These are phyloP conservation scores for Petasospora fabianii DNA, from an alignment of 1,139 yeast genomes.

Conservation along the genomic window DNA sequence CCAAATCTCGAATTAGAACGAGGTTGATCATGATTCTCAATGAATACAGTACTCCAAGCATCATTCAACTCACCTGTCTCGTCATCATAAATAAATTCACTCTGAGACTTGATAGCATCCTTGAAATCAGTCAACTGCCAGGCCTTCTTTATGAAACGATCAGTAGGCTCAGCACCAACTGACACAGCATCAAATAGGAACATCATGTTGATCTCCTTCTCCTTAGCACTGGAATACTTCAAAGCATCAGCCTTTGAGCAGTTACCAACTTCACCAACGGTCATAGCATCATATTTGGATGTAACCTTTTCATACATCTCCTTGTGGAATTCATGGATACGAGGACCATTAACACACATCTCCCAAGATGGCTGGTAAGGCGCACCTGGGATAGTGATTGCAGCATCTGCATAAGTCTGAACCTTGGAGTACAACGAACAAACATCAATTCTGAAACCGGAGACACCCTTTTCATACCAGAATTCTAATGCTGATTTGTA, in stretches of 20 bases:
- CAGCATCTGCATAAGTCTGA: constrained; percentile 47
- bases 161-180: constrained; percentile 37
- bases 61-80: constrained; percentile 39
- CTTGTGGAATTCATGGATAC: constrained; percentile 54
- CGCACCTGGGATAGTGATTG: constrained; percentile 39
- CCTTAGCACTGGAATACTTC: constrained; percentile 46
- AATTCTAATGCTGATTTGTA: constrained; percentile 46
- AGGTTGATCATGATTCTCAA: constrained; percentile 60
- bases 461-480: constrained; percentile 56
- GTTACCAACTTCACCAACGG: constrained; percentile 54
- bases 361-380: constrained; percentile 39
- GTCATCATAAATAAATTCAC: constrained; percentile 32
- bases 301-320: constrained; percentile 46
- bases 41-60: constrained; percentile 57
- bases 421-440: constrained; percentile 52
- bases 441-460: constrained; percentile 57
- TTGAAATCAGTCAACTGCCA: constrained; percentile 43
- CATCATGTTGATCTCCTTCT: constrained; percentile 49
- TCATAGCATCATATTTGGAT: constrained; percentile 48
- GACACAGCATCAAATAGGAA: constrained; percentile 47
- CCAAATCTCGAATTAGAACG: constrained; percentile 52
- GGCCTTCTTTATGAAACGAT: constrained; percentile 35
- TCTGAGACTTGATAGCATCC: constrained; percentile 35
- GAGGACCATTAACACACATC: constrained; percentile 43
- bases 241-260: constrained; percentile 41